Base-by-base conservation (phyloP, 805 yeast species). In the Candida pseudofarinosa region DNA sequence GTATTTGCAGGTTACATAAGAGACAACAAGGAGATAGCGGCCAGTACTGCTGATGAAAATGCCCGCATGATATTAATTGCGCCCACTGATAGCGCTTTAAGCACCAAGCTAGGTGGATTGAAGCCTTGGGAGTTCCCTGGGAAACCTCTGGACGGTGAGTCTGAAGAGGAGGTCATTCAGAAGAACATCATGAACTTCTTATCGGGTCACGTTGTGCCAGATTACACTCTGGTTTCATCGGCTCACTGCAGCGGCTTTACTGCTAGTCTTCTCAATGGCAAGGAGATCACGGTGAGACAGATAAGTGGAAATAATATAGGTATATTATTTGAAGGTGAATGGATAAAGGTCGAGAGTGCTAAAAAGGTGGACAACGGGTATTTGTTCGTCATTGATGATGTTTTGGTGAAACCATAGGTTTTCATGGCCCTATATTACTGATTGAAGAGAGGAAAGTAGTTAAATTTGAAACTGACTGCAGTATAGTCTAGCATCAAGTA, bases 91-190 rank as follows among this genome's bases (percentile, higher is more conserved):
- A 61, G 59, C 10, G 90, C 88, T 3, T 54, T 70, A 17, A 43
- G 49, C 15, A 38, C 41, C 13, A 58, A 63, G 44, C 68, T 88
- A 45, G 63, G 64, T 26, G 62, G 69, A 1, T 55, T 82, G 38
- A 88, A 87, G 58, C 96, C 96, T 16, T 88, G 95, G 96, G 83
- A 83, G 56, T 88, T 83, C 60, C 95, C 95, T 0, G 58, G 55
- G 5, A 53, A 67, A 4, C 66, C 79, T 13, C 69, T 68, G 17
- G 69, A 65, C 4, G 65, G 60, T 26, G 57, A 58, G 1, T 53
- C 56, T 17, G 67, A 70, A 17, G 88, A 82, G 42, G 60, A 65
- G 23, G 63, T 73, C 0, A 73, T 80, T 4, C 57, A 65, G 16
- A 54, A 65, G 13, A 88, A 88, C 58, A 60, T 83, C 30, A 60